Evolutionary conservation across 140 eudicot genomes (phyloP), one percentile per base, ranked within the genome.

Genomic region (Oenanthe javanica): DNA sequence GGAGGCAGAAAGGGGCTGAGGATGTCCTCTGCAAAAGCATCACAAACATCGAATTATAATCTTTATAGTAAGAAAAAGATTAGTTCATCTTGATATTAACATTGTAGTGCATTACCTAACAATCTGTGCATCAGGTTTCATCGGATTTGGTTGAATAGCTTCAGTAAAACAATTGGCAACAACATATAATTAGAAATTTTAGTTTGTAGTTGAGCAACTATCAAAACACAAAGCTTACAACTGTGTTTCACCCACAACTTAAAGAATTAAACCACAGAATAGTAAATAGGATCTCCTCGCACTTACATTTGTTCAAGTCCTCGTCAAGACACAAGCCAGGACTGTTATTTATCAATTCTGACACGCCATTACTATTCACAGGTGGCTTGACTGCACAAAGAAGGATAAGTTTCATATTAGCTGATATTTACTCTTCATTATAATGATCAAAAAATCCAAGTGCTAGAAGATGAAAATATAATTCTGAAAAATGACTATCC

Each of bases 51-150:
- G 66, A n/a, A 75, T 45, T 74, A n/a, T 49, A 61, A 81, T 72
- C 54, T 78, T 52, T 55, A n/a, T 47, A 70, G 16, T 71, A 52
- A 43, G 25, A 57, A 72, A 66, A 59, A 78, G 83, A 75, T 52
- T 42, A 55, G 69, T 55, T 48, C 1, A 15, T 31, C 66, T 23
- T n/a, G 6, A 46, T n/a, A 74, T 46, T 12, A 42, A 49, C 25
- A 49, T 14, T 50, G 46, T 36, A 51, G n/a, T 78, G 51, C 73
- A 3, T 84, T 90, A 92, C 96, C 90, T 92, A 21, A 51, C 71
- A 38, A 83, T 70, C 2, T 83, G 45, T 64, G 87, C 57, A 50
- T 75, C 83, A 0, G 79, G 76, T 79, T 85, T 83, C 36, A 49
- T 9, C 9, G 23, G 79, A 66, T 75, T 82, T 46, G 73, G 89